Conservation (phyloP, 495 filamentous ascomycete species). For the Talaromyces borbonicus region DNA sequence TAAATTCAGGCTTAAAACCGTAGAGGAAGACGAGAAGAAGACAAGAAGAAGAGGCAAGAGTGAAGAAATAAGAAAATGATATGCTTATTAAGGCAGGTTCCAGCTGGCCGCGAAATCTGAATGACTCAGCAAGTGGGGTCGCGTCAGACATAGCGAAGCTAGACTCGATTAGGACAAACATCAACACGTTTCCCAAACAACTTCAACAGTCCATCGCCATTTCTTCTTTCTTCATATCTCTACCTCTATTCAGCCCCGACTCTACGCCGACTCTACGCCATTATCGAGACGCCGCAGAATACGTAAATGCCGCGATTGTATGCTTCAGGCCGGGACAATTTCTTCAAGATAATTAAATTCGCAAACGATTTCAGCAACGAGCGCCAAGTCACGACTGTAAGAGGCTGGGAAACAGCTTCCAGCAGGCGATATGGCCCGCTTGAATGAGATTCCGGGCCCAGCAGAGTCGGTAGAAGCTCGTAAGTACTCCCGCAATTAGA, state of each 20-base stretch:
- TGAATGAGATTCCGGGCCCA: constrained; percentile 69
- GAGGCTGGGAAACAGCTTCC: background rate
- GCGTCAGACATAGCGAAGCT: constrained; percentile 13
- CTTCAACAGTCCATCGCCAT: background rate
- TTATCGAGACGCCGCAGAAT: background rate
- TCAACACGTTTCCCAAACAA: constrained; percentile 24
- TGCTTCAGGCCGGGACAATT: background rate
- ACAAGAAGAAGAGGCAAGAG: background rate
- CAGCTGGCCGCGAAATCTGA: too few species aligned
- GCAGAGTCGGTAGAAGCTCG: constrained; percentile 70
- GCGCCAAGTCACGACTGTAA: background rate
- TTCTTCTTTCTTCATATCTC: too few species aligned
- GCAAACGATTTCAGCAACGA: background rate
- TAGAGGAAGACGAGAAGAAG: background rate
- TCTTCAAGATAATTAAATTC: background rate
- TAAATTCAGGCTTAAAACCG: background rate
- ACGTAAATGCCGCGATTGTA: background rate
- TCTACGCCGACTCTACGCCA: background rate
- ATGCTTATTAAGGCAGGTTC: too few species aligned
- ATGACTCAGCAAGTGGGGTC: constrained; percentile 1
- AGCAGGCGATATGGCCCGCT: constrained; percentile 59
- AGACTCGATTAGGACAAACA: constrained; percentile 27
- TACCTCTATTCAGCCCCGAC: background rate
- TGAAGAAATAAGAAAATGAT: too few species aligned
- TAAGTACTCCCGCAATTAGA: too few species aligned